These are phyloP conservation scores for Irpex lacteus DNA, from an alignment of 1,284 basidiomycete species.

Conservation along the genomic window DNA sequence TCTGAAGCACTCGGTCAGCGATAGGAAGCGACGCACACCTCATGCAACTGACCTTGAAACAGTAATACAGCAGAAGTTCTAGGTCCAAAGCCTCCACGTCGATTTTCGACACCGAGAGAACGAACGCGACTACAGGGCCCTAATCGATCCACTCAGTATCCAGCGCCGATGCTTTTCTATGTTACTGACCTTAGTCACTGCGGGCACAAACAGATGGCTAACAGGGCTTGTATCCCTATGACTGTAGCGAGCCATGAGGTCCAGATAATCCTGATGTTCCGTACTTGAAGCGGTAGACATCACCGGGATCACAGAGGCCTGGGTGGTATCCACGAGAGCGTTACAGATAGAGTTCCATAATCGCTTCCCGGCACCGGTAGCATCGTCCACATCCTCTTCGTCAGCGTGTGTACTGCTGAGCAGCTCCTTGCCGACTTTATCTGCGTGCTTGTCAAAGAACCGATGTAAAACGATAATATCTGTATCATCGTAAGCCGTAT, in stretches of 20 bases:
- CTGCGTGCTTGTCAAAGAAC: conserved; percentile 79
- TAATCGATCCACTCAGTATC: neutral
- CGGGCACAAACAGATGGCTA: conserved; percentile 67
- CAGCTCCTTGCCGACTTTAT: conserved; percentile 82
- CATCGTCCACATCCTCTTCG: conserved; percentile 48
- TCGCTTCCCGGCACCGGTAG: conserved; percentile 63
- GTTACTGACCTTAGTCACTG: conserved; percentile 43
- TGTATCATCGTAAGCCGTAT: conserved; percentile 74
- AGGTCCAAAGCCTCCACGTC: conserved; percentile 85
- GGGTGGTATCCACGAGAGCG: conserved; percentile 74
- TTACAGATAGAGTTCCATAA: conserved; percentile 77
- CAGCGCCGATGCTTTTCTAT: neutral
- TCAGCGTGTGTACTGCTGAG: conserved; percentile 57
- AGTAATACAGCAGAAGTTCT: conserved; percentile 80
- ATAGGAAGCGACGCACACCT: neutral
- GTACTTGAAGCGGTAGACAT: conserved; percentile 47
- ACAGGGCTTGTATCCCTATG: conserved; percentile 64
- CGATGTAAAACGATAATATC: conserved; percentile 80
- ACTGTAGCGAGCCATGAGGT: conserved; percentile 69
- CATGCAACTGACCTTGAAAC: conserved; percentile 61
- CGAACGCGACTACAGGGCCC: conserved; percentile 45
- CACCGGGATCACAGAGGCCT: conserved; percentile 64
- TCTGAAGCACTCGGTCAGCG: conserved; percentile 24
- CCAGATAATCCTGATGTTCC: conserved; percentile 60
- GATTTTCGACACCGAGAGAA: conserved; percentile 64